Base-by-base conservation (phyloP, 169 alveolate genomes). In the Theileria orientalis region DNA sequence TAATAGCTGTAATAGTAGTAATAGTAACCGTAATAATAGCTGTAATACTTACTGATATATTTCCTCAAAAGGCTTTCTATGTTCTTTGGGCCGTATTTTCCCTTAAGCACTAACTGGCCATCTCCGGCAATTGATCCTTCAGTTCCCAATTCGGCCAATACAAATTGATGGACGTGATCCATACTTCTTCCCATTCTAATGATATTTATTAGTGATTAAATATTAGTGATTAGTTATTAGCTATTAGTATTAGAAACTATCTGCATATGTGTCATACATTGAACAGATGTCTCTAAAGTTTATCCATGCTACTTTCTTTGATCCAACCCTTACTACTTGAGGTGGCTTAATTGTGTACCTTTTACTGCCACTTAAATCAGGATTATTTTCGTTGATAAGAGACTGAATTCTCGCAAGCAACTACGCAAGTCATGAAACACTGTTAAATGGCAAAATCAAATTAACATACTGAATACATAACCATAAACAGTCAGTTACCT, bases 241-340 rank as follows among this genome's bases (percentile, higher is more conserved):
- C 14, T 56, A 19, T 19, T 35, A n/a, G 54, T 14, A 56, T 56
- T 14, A 16, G 16, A 56, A 56, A n/a, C n/a, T n/a, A n/a, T n/a
- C n/a, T 51, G 9, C 37, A 8, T 6, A 29, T 6, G n/a, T n/a
- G 25, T 70, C 80, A 11, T 82, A 86, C 93, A 93, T 90, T 25
- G 77, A 76, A 77, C 97, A 92, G 59, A 96, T 94, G 64, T 92
- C 98, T 46, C 92, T 93, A 87, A 95, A 96, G 91, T 96, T 96
- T 62, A 92, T 90, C 98, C 98, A 95, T 16, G 97, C 97, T 0
- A 95, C 97, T 87, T 95, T 96, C 86, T 95, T 96, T n/a, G 98
- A 92, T 30, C 99, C 98, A 2, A 95, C 97, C 19, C 97, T 87
- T n/a, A 94, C 98, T 35, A 96, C 96, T 66, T 95, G 95, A 5